phyloP scores from a whole-genome alignment of 768 basidiomycete species.

The Rhizopogon vesiculosus region DNA sequence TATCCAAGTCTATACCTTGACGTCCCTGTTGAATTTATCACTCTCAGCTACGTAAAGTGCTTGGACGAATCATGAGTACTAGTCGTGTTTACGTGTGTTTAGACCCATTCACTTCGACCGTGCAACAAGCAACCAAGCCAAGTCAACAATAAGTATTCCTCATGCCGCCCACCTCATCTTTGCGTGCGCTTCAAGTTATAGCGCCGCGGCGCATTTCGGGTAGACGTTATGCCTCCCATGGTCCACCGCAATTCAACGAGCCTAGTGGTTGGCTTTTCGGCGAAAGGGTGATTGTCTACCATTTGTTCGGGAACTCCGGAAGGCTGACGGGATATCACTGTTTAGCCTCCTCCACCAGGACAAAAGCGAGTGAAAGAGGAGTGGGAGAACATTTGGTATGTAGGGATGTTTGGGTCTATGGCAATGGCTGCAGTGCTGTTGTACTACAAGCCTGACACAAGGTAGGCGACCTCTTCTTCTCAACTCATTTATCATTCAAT shows the following conservation, averaged over 20 bases:
- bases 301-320: neutral
- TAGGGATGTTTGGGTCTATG: slow-evolving; percentile 90
- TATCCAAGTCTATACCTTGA: slow-evolving; percentile 24
- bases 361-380: slow-evolving; percentile 84
- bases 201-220: slow-evolving; percentile 17
- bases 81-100: slow-evolving; percentile 27
- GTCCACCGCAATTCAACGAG: slow-evolving; percentile 82
- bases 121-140: neutral
- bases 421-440: slow-evolving; percentile 67
- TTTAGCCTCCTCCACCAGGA: slow-evolving; percentile 69
- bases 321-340: slow-evolving; percentile 1
- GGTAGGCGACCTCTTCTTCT: slow-evolving; percentile 42
- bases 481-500: neutral
- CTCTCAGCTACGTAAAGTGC: too few species aligned
- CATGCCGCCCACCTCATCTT: slow-evolving; percentile 46
- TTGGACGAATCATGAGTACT: too few species aligned
- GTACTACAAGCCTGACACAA: slow-evolving; percentile 93
- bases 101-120: slow-evolving; percentile 4
- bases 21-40: slow-evolving; percentile 18
- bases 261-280: slow-evolving; percentile 85
- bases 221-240: slow-evolving; percentile 65
- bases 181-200: slow-evolving; percentile 30
- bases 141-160: neutral
- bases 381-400: slow-evolving; percentile 89
- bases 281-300: slow-evolving; percentile 62